Base-by-base conservation (phyloP, 2,329 filamentous ascomycete species). In the Penicillium sp. region DNA sequence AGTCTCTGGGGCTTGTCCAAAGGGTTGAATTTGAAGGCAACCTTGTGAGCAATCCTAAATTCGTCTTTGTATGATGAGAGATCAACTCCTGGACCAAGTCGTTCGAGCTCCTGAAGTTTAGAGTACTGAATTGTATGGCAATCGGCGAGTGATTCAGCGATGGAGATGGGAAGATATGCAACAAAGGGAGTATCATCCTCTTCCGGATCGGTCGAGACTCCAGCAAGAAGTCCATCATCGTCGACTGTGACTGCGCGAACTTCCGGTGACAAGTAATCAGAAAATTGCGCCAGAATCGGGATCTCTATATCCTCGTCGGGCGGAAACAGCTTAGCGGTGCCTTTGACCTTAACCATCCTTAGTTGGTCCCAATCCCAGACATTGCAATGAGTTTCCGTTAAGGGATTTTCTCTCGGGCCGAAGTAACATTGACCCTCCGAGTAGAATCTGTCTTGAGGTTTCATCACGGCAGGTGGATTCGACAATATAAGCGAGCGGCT, bases 311-410 rank as follows among this genome's bases (percentile, higher is more conserved):
- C 51, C 29, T 57, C 52, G 1, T 63, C 49, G 4, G 61, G 61
- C 8, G 29, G 56, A 30, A 64, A 63, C 1, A 62, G 54, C 34
- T 58, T 63, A 23, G 55, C 54, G 10, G 52, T 63, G 39, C 61
- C 58, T 56, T 64, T 63, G n/a, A 63, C 30, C 29, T 60, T 65
- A 15, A 63, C 34, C 43, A 62, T 44, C 8, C 48, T 49, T 20
- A 65, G 48, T 29, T 46, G 56, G 55, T 61, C 59, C 56, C 54
- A 63, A 46, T 65, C 56, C 59, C 56, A 61, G 36, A 62, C 49
- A 20, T 63, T 58, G 51, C 54, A 60, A 30, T 61, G 48, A n/a
- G 51, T 47, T 58, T 63, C 52, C 8, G 56, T 55, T 2, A n/a
- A n/a, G 7, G 61, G 55, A 34, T 44, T 55, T 48, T 60, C 51